Conservation (phyloP, 257 asterid genomes). For the Cruciata laevipes region DNA sequence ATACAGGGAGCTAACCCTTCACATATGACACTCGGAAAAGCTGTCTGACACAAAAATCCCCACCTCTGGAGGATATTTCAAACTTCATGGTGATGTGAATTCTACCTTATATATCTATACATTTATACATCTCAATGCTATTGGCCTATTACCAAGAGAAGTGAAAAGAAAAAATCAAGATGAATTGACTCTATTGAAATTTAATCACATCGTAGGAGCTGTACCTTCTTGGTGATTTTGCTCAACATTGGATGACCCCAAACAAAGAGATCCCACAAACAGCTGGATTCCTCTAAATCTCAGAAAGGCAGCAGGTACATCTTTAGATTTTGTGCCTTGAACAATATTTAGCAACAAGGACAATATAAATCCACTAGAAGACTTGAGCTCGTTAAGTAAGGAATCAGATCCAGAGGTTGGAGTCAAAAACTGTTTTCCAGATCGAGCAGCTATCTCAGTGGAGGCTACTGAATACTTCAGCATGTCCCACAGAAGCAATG, state of each 20-base stretch:
- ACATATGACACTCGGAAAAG: neutral
- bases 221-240: conserved; percentile 43
- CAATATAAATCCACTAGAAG: conserved; percentile 76
- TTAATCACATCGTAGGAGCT: conserved; percentile 8
- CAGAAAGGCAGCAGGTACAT: conserved; percentile 46
- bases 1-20: neutral
- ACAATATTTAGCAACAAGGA: conserved; percentile 65
- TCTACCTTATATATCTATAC: neutral
- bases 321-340: conserved; percentile 44
- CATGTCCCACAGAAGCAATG: conserved; percentile 81
- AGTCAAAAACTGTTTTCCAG: conserved; percentile 53
- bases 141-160: neutral
- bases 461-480: conserved; percentile 81
- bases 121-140: neutral
- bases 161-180: neutral
- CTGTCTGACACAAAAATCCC: neutral
- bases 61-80: too few species aligned
- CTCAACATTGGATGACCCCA: conserved; percentile 28
- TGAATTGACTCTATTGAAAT: neutral
- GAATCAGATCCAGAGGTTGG: conserved; percentile 57
- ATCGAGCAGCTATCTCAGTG: conserved; percentile 79
- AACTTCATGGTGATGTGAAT: too few species aligned
- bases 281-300: conserved; percentile 70
- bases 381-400: conserved; percentile 62
- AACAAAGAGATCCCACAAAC: conserved; percentile 61